Evolutionary conservation across 345 rosid genomes (phyloP), one percentile per base, ranked within the genome.

Genomic region (Brassica rapa): DNA sequence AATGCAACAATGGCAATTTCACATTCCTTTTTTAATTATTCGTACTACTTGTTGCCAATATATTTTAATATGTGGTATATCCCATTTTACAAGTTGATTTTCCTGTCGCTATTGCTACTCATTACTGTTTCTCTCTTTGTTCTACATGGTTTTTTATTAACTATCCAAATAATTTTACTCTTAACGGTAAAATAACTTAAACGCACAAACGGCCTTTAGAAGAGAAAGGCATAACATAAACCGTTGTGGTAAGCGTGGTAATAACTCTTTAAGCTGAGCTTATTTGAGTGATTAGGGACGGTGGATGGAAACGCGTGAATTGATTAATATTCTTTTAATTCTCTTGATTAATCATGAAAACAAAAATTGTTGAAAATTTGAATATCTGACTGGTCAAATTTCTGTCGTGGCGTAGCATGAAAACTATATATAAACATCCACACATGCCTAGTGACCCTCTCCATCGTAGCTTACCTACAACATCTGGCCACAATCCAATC

Each of bases 391-490:
- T 41, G 53, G 79, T 74, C 83, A 74, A 80, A 74, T 61, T 55
- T 41, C 23, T 74, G 83, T 80, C 83, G 79, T 70, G 76, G 62
- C 29, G 43, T 63, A 74, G 43, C 72, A 15, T 79, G 59, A 80
- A 80, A 74, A 39, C 68, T 74, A 70, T 80, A 79, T 68, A 80
- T 74, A 80, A 62, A 80, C 83, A 74, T 24, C 70, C 68, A 63
- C 75, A 80, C 79, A 80, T 74, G 76, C 62, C 76, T 74, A 70
- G 76, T 63, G 66, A 62, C 79, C 79, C 61, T 79, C 78, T 68
- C 69, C 63, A 80, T 69, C 82, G 15, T 69, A 80, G 79, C 82
- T 51, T 74, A 80, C 82, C 82, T 61, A 79, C 79, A 80, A 80
- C 82, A 74, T 39, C 69, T 68, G 66, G 66, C 68, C 66, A 80